A percentile compares a stretch with the other conserved stretches of the same genome.
Evolutionary conservation across 2,329 filamentous ascomycete species (phyloP).

Genomic region (Aspergillus caelatus): DNA sequence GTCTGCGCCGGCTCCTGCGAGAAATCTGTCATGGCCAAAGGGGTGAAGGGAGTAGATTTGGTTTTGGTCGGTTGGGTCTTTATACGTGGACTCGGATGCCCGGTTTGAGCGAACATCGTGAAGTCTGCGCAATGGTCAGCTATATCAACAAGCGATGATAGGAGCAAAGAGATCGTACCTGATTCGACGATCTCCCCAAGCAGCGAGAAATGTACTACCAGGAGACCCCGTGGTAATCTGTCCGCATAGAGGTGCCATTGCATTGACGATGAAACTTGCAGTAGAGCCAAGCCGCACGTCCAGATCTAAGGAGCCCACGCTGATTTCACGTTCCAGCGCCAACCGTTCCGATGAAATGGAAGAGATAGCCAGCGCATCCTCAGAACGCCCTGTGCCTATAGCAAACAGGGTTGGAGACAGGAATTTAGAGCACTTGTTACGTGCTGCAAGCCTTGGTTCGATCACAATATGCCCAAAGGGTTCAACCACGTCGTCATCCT

Average conservation of each 20-base stretch:
- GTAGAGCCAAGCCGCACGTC: constrained; percentile 25
- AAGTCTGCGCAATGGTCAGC: constrained; percentile 42
- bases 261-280: constrained; percentile 34
- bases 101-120: constrained; percentile 62
- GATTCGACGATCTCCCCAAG: constrained; percentile 61
- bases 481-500: constrained; percentile 34
- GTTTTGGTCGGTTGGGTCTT: constrained; percentile 60
- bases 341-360: constrained; percentile 52
- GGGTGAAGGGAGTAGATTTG: constrained; percentile 62
- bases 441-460: constrained; percentile 23
- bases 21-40: constrained; percentile 59
- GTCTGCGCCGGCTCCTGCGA: constrained; percentile 61
- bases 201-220: constrained; percentile 60
- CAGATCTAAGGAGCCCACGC: constrained; percentile 39
- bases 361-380: constrained; percentile 53
- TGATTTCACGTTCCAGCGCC: constrained; percentile 37
- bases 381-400: constrained; percentile 51
- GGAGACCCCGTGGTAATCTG: constrained; percentile 28
- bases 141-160: background rate
- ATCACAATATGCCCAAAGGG: constrained; percentile 38
- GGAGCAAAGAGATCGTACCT: constrained; percentile 30
- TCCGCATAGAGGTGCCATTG: constrained; percentile 40
- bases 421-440: constrained; percentile 57
- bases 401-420: constrained; percentile 55
- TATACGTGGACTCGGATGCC: constrained; percentile 53